Evolutionary conservation across 331 rosid species (phyloP).

Genomic region (Rosa hybrid): DNA sequence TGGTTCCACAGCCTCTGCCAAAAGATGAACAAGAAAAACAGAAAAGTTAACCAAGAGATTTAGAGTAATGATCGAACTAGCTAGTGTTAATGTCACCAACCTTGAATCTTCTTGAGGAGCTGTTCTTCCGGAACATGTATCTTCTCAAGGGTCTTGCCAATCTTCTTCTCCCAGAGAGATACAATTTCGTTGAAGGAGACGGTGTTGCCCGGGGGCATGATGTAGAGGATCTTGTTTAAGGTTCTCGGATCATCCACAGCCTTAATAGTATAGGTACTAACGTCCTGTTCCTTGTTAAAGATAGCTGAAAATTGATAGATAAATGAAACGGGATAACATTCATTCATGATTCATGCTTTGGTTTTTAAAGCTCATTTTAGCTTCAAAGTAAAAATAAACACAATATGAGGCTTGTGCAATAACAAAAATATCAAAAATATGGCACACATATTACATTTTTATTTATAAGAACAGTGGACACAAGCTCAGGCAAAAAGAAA

Average conservation of each 20-base stretch:
- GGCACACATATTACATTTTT: too few relatives aligned
- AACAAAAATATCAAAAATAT: too few relatives aligned
- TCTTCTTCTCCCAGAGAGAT: conserved; percentile 64
- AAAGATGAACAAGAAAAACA: neutral
- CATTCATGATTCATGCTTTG: neutral
- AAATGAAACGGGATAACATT: neutral
- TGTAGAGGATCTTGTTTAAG: conserved; percentile 56
- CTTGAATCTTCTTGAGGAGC: conserved; percentile 49
- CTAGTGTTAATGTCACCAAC: conserved; percentile 11
- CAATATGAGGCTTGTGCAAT: neutral
- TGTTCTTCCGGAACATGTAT: conserved; percentile 44
- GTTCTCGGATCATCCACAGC: conserved; percentile 65
- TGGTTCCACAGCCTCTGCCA: conserved; percentile 52
- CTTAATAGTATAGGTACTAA: conserved; percentile 43
- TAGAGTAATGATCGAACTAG: neutral
- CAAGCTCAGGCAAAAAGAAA: too few relatives aligned
- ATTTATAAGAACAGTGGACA: too few relatives aligned
- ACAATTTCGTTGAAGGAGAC: conserved; percentile 53
- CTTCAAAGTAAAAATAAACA: too few relatives aligned
- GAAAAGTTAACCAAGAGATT: neutral
- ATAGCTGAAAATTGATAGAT: conserved; percentile 28
- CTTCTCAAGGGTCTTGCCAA: conserved; percentile 45
- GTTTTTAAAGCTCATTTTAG: too few relatives aligned
- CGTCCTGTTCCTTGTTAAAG: conserved; percentile 55
- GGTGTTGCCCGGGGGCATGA: conserved; percentile 43